Percentiles rank a stretch among this genome's conserved stretches.
Conservation (phyloP, 139 green algal genomes). For the Volvox africanus region DNA sequence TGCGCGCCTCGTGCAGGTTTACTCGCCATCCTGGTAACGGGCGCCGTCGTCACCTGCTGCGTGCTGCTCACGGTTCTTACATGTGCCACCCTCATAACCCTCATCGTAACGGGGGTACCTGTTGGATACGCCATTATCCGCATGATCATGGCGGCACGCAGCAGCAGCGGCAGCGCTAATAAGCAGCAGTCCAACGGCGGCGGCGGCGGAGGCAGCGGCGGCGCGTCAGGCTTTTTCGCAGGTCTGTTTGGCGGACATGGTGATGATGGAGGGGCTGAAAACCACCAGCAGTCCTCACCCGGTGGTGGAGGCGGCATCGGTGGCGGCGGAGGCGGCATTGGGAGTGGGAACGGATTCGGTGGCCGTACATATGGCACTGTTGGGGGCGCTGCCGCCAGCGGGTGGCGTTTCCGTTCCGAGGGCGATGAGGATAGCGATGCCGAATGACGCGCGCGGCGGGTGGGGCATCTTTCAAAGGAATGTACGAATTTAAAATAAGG, state of each 20-base stretch:
- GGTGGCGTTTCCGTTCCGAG: background rate
- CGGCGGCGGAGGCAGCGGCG: background rate
- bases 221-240: background rate
- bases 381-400: background rate
- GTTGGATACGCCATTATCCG: constrained; percentile 43
- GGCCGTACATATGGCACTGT: background rate
- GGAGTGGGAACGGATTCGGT: background rate
- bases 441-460: too few species aligned
- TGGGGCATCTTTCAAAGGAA: too few species aligned
- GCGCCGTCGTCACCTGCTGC: constrained; percentile 30
- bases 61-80: constrained; percentile 51
- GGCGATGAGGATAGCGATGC: background rate
- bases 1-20: constrained; percentile 46
- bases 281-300: background rate
- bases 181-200: background rate
- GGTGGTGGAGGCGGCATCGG: background rate
- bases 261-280: background rate
- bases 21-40: constrained; percentile 51
- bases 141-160: constrained; percentile 19
- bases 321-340: background rate
- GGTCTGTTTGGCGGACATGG: background rate
- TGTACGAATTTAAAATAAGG: too few species aligned
- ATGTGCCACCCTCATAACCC: constrained; percentile 39
- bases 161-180: background rate
- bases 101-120: constrained; percentile 53